Percentiles rank a stretch among this genome's conserved stretches.
phyloP scores from a whole-genome alignment of 192 early-diverging fungal genomes.

The Coemansia sp. region DNA sequence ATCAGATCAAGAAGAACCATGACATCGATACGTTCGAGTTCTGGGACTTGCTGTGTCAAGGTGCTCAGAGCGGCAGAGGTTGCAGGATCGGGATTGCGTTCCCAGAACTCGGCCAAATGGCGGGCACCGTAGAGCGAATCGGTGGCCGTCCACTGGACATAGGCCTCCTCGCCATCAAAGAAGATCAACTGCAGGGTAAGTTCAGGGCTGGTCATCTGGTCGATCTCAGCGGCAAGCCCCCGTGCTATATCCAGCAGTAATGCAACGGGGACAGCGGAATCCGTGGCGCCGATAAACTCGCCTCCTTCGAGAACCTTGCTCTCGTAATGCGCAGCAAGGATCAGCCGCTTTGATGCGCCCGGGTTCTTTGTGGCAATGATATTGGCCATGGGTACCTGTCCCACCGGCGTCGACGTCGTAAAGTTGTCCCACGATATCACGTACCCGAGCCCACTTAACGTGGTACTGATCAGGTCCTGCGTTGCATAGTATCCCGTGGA shows the following conservation, averaged over 20 bases:
- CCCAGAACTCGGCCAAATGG: conserved; percentile 85
- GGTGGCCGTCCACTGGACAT: conserved; percentile 65
- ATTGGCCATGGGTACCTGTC: conserved; percentile 76
- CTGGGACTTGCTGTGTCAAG: conserved; percentile 28
- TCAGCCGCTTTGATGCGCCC: conserved; percentile 65
- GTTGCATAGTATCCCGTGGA: conserved; percentile 69
- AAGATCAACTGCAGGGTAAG: conserved; percentile 88
- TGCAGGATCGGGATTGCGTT: conserved; percentile 46
- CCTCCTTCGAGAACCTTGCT: conserved; percentile 73
- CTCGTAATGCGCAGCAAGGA: conserved; percentile 93
- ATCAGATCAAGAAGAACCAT: conserved; percentile 89
- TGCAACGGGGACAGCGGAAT: conserved; percentile 89
- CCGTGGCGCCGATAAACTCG: conserved; percentile 84
- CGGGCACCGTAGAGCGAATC: conserved; percentile 92
- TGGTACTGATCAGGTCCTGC: conserved; percentile 67
- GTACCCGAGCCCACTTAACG: conserved; percentile 71
- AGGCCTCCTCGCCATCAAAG: conserved; percentile 97
- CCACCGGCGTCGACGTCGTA: conserved; percentile 72
- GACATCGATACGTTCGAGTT: conserved; percentile 76
- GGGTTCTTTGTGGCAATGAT: conserved; percentile 89
- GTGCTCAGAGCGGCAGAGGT: conserved; percentile 32
- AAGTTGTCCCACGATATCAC: conserved; percentile 81
- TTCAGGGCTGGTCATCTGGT: conserved; percentile 45
- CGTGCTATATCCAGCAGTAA: conserved; percentile 83
- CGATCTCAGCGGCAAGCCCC: conserved; percentile 64